Percentiles rank a stretch among this genome's conserved stretches.
These are phyloP conservation scores for Pseudocercospora crystallina DNA, from an alignment of 2,329 filamentous ascomycete species.

Conservation along the genomic window DNA sequence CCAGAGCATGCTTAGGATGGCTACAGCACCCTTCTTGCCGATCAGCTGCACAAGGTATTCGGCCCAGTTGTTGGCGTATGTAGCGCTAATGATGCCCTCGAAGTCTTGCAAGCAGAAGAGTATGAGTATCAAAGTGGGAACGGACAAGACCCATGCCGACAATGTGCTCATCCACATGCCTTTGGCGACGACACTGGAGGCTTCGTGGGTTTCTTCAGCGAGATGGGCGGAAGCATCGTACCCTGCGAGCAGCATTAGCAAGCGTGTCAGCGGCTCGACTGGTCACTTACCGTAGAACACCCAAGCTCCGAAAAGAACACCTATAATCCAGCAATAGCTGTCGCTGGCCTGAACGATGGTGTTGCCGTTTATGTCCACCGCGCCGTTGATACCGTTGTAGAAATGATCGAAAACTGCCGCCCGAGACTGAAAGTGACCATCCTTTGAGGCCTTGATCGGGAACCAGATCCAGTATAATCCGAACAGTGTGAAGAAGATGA, in stretches of 20 bases:
- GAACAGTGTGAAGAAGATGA: constrained; percentile 40
- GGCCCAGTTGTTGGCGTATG: constrained; percentile 43
- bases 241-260: no score
- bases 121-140: constrained; percentile 42
- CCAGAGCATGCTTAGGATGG: constrained; percentile 39
- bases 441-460: constrained; percentile 33
- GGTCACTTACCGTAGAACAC: background rate
- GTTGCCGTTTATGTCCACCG: constrained; percentile 37
- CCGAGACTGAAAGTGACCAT: constrained; percentile 36
- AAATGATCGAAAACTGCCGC: constrained; percentile 38
- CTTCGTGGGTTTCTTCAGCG: constrained; percentile 41
- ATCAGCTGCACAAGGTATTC: constrained; percentile 42
- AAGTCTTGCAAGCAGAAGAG: constrained; percentile 46
- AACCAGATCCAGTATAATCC: constrained; percentile 43
- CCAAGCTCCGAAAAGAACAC: constrained; percentile 30
- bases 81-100: constrained; percentile 37
- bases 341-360: constrained; percentile 35
- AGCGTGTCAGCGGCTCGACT: no score
- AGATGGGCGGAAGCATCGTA: constrained; percentile 41
- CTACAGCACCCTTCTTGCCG: constrained; percentile 37
- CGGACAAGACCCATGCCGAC: constrained; percentile 39
- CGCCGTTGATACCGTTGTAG: constrained; percentile 43
- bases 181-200: constrained; percentile 38
- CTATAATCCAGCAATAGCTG: constrained; percentile 16
- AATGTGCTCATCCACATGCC: constrained; percentile 43